Percentiles rank a stretch among this genome's conserved stretches.
Conservation (phyloP, 805 yeast species). For the Wickerhamomyces chambardii region DNA sequence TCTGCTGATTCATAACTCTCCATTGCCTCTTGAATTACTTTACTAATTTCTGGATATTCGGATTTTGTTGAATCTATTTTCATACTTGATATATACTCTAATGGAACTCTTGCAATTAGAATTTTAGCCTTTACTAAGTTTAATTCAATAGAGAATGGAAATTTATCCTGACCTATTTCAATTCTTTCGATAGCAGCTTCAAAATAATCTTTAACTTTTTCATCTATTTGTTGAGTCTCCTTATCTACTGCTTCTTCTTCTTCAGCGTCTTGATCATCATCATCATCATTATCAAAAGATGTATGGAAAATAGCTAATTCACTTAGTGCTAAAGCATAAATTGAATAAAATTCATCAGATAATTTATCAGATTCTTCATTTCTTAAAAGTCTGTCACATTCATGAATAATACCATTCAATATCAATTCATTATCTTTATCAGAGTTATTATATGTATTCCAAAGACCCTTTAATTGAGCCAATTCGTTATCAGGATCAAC, state of each 20-base stretch:
- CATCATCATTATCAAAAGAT: no score
- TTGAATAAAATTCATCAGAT: slow-evolving; percentile 52
- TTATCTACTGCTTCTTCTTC: slow-evolving; percentile 7
- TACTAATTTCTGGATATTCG: slow-evolving; percentile 25
- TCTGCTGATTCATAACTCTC: slow-evolving; percentile 36
- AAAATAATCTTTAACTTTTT: slow-evolving; percentile 46
- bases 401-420: slow-evolving; percentile 83
- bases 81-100: slow-evolving; percentile 46
- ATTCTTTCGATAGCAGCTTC: slow-evolving; percentile 68
- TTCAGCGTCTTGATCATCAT: slow-evolving; percentile 24
- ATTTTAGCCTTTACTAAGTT: slow-evolving; percentile 47
- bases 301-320: slow-evolving; percentile 53
- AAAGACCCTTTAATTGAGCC: slow-evolving; percentile 67
- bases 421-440: slow-evolving; percentile 56
- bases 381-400: slow-evolving; percentile 74
- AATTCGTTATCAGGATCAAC: slow-evolving; percentile 72
- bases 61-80: slow-evolving; percentile 26
- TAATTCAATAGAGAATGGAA: slow-evolving; percentile 36
- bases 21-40: slow-evolving; percentile 37
- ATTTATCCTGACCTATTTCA: slow-evolving; percentile 43
- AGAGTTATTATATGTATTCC: slow-evolving; percentile 50
- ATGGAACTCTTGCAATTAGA: slow-evolving; percentile 47
- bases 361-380: slow-evolving; percentile 16
- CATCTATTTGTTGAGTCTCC: slow-evolving; percentile 10
- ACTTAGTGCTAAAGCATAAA: slow-evolving; percentile 65